Evolutionary conservation across 768 basidiomycete species (phyloP).

Genomic region (Pleurotus ostreatus): DNA sequence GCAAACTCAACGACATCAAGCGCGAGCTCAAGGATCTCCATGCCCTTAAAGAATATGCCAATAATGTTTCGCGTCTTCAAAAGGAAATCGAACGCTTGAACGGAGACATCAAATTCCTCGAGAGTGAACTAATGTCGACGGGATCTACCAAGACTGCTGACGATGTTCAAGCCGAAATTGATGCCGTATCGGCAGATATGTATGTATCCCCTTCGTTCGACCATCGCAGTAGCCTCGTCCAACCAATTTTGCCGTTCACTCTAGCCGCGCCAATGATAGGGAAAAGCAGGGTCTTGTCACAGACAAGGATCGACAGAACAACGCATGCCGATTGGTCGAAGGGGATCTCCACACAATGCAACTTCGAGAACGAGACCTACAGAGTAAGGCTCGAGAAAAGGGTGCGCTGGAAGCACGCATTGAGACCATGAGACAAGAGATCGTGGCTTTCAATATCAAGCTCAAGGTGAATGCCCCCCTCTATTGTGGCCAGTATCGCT

Average conservation of each 20-base stretch:
- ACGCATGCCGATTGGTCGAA: slow-evolving; percentile 49
- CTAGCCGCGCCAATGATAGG: slow-evolving; percentile 62
- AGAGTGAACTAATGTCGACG: slow-evolving; percentile 62
- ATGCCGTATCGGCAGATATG: slow-evolving; percentile 60
- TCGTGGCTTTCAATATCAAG: slow-evolving; percentile 35
- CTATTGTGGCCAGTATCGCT: not conserved
- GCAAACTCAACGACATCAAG: slow-evolving; percentile 49
- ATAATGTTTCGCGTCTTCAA: slow-evolving; percentile 53
- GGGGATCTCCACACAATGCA: slow-evolving; percentile 60
- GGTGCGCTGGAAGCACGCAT: slow-evolving; percentile 52
- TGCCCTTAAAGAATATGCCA: slow-evolving; percentile 57
- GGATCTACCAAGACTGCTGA: slow-evolving; percentile 82
- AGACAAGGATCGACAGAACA: slow-evolving; percentile 62
- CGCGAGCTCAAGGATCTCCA: slow-evolving; percentile 58
- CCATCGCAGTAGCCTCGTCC: not conserved
- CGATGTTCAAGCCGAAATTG: slow-evolving; percentile 79
- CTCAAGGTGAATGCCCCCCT: slow-evolving; percentile 41
- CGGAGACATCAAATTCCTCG: slow-evolving; percentile 59
- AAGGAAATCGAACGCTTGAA: slow-evolving; percentile 56
- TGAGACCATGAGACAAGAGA: slow-evolving; percentile 54
- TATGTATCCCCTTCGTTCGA: slow-evolving; percentile 24
- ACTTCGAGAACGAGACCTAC: slow-evolving; percentile 53
- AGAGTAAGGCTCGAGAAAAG: slow-evolving; percentile 57
- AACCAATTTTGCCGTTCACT: not conserved
- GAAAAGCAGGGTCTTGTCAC: slow-evolving; percentile 51